A percentile compares a stretch with the other conserved stretches of the same genome.
phyloP scores from a whole-genome alignment of 1,284 basidiomycete genomes.

The Cryptococcus amylolentus region DNA sequence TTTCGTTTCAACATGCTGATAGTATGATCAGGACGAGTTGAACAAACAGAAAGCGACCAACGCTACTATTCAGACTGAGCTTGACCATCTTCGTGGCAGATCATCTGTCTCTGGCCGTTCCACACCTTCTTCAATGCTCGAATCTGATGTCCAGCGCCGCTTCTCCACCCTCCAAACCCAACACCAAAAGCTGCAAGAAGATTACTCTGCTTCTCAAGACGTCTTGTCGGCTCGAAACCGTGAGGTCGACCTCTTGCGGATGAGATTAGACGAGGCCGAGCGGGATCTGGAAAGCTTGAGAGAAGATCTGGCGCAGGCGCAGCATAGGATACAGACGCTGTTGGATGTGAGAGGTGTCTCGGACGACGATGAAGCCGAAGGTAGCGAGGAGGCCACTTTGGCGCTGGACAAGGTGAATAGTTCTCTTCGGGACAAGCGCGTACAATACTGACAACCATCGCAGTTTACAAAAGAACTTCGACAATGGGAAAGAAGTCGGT shows the following conservation, averaged over 20 bases:
- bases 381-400: slow-evolving; percentile 39
- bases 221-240: slow-evolving; percentile 66
- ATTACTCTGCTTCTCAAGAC: slow-evolving; percentile 71
- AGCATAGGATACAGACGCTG: slow-evolving; percentile 54
- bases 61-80: slow-evolving; percentile 70
- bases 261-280: slow-evolving; percentile 43
- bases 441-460: not conserved
- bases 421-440: too few species aligned
- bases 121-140: slow-evolving; percentile 62
- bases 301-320: slow-evolving; percentile 68
- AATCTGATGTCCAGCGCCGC: slow-evolving; percentile 58
- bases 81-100: slow-evolving; percentile 64
- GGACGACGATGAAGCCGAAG: slow-evolving; percentile 27
- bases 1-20: not conserved
- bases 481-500: slow-evolving; percentile 45
- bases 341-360: slow-evolving; percentile 37
- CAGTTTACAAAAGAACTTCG: slow-evolving; percentile 47
- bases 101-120: slow-evolving; percentile 68
- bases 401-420: slow-evolving; percentile 44
- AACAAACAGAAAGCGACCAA: slow-evolving; percentile 83
- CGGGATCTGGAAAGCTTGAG: slow-evolving; percentile 56
- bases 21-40: slow-evolving; percentile 62
- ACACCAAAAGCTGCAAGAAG: slow-evolving; percentile 69
- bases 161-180: slow-evolving; percentile 67
- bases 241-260: slow-evolving; percentile 63